phyloP scores from a whole-genome alignment of 345 rosid genomes.

The Eucalyptus cloeziana region DNA sequence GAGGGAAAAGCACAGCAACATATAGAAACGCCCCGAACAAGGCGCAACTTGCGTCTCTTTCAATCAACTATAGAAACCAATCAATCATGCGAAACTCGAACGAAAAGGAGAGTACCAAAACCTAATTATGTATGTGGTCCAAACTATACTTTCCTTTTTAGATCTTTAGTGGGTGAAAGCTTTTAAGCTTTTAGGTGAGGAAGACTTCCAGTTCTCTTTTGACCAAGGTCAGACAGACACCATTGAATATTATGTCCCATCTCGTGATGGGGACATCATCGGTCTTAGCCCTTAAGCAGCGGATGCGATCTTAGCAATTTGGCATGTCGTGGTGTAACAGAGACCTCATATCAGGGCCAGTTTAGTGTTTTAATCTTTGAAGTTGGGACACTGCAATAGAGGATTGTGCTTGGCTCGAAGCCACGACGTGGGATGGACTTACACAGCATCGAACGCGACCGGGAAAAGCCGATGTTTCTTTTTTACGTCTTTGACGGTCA shows the following conservation, averaged over 20 bases:
- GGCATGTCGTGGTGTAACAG: background rate
- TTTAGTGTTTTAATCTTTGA: background rate
- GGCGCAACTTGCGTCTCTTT: background rate
- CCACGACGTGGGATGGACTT: background rate
- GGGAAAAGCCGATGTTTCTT: background rate
- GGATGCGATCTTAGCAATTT: background rate
- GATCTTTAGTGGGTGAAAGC: background rate
- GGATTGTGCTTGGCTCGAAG: background rate
- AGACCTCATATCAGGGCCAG: background rate
- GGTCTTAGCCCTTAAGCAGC: background rate
- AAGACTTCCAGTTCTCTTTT: background rate
- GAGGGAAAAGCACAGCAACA: background rate
- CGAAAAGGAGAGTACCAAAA: background rate
- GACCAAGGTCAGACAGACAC: background rate
- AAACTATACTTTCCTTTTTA: background rate
- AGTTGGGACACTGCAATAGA: background rate
- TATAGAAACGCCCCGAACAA: background rate
- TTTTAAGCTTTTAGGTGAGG: background rate
- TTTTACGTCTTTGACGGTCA: background rate
- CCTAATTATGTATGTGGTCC: background rate
- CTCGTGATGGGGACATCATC: background rate
- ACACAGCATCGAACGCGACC: background rate
- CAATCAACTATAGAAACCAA: background rate
- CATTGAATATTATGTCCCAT: background rate
- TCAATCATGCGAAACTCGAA: background rate